Base-by-base conservation (phyloP, 257 asterid species). In the Anisodus acutangulus region DNA sequence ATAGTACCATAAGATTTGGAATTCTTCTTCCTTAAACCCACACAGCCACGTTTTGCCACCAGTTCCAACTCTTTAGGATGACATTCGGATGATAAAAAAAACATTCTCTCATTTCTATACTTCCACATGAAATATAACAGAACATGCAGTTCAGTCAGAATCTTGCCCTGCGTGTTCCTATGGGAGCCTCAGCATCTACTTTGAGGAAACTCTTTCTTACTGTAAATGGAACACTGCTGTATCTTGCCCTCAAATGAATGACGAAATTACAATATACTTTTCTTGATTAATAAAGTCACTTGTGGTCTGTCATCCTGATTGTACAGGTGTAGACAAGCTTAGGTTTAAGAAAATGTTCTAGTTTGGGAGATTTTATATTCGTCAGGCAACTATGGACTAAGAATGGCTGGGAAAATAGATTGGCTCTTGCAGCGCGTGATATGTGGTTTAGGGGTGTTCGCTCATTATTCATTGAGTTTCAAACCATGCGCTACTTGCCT, bases 21-120 rank as follows among this genome's bases (percentile, higher is more conserved):
- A 76, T 76, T 51, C 81, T 51, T 49, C 63, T 26, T 51, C 47
- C 81, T 22, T 26, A 53, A 49, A 76, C 63, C 81, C 63, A 76
- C 45, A 76, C 45, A 51, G 7, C 45, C 63, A 51, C 26, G 16
- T 76, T 74, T 2, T 76, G 8, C 63, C 45, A 51, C 62, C 26
- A 76, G 35, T 51, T 51, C 81, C 81, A 51, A 22, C 47, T 76
- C 47, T 22, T 49, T 76, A 51, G 62, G 51, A 51, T 76, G 63
- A 22, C 4, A 7, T 76, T 49, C 62, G 22, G 0, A 76, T 76
- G 22, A 74, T 49, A 6, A 22, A 49, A 72, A 45, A 49, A 15
- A 17, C 37, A 74, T 19, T 5, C 2, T 74, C 60, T n/a, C 60
- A 0, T 22, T 72, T 74, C 55, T 16, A 12, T 74, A 22, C 80